These are phyloP conservation scores for Pinus albicaulis DNA, from an alignment of 75 land plant species.

Conservation along the genomic window DNA sequence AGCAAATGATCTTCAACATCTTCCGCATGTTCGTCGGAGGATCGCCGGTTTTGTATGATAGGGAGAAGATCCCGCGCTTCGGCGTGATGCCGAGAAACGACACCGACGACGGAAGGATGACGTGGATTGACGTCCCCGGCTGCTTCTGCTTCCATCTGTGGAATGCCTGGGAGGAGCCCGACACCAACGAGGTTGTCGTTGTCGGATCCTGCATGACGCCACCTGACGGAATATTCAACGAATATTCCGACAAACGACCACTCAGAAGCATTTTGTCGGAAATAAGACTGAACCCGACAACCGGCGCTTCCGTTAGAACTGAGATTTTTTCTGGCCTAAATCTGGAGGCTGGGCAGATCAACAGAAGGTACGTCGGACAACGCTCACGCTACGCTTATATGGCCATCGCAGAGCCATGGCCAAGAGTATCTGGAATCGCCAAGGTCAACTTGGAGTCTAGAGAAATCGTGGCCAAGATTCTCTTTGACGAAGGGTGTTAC, in stretches of 20 bases:
- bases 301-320: constrained; percentile 51
- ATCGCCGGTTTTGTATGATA: constrained; percentile 73
- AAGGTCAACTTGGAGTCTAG: constrained; percentile 73
- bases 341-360: constrained; percentile 86
- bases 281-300: constrained; percentile 60
- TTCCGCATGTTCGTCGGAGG: constrained; percentile 72
- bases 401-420: constrained; percentile 93
- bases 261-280: constrained; percentile 34
- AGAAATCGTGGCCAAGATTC: too few relatives aligned
- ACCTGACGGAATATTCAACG: constrained; percentile 22
- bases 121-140: constrained; percentile 83
- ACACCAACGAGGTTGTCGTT: constrained; percentile 34
- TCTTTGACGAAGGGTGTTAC: too few relatives aligned
- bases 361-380: constrained; percentile 53
- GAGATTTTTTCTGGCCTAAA: constrained; percentile 13
- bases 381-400: constrained; percentile 64
- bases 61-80: constrained; percentile 60
- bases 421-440: constrained; percentile 84
- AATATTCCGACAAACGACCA: not conserved
- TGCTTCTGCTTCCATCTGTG: constrained; percentile 28
- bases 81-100: constrained; percentile 65
- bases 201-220: constrained; percentile 94
- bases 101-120: constrained; percentile 20
- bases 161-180: not conserved
- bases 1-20: constrained; percentile 81